Percentiles rank a stretch among this genome's conserved stretches.
Conservation (phyloP, 139 green algal genomes). For the Volvox reticuliferus region DNA sequence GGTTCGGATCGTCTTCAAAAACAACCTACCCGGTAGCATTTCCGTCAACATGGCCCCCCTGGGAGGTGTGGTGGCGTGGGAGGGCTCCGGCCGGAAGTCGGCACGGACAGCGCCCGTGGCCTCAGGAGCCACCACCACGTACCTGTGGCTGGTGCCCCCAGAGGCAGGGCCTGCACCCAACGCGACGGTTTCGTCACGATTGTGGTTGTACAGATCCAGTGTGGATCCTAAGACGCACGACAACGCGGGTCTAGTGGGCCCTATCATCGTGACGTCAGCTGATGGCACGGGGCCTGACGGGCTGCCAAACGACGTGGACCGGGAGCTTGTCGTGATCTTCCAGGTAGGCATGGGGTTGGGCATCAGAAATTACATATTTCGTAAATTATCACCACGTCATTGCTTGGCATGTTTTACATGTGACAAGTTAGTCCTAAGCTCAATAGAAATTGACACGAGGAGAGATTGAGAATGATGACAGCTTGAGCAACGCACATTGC, state of each 20-base stretch:
- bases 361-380: too few relatives aligned
- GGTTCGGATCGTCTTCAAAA: constrained; percentile 58
- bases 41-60: constrained; percentile 62
- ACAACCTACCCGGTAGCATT: constrained; percentile 57
- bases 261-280: constrained; percentile 68
- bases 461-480: too few relatives aligned
- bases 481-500: too few relatives aligned
- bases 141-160: constrained; percentile 15
- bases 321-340: constrained; percentile 55
- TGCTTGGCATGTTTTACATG: too few relatives aligned
- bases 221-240: constrained; percentile 60
- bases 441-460: too few relatives aligned
- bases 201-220: constrained; percentile 51
- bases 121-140: constrained; percentile 4
- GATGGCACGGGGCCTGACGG: constrained; percentile 45
- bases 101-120: not conserved
- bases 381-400: too few relatives aligned
- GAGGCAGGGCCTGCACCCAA: not conserved
- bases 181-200: not conserved
- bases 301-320: constrained; percentile 50
- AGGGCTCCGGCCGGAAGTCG: not conserved
- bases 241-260: constrained; percentile 71
- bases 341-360: constrained; percentile 16
- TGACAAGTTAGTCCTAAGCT: too few relatives aligned
- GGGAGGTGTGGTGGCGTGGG: constrained; percentile 36